These are phyloP conservation scores for Neocucurbitaria cava DNA, from an alignment of 2,329 filamentous ascomycete genomes.

Conservation along the genomic window DNA sequence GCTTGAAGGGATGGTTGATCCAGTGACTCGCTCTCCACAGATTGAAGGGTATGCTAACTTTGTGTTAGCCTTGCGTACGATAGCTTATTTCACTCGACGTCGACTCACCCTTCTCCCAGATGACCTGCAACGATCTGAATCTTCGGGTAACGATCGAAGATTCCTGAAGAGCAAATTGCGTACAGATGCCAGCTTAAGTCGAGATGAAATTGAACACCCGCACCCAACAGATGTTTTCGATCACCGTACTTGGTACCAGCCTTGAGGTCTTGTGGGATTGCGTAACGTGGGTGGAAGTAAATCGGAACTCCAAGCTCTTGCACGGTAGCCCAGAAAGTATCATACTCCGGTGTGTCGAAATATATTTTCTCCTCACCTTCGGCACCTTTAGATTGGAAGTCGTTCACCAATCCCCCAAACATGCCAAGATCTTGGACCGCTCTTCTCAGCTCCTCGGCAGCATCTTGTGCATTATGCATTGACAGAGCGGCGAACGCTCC, in stretches of 20 bases:
- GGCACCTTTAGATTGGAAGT: conserved; percentile 39
- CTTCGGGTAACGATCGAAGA: conserved; percentile 53
- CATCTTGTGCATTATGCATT: conserved; percentile 43
- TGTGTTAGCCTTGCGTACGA: conserved; percentile 4
- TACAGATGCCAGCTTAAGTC: conserved; percentile 57
- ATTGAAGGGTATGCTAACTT: conserved; percentile 53
- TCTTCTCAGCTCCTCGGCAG: conserved; percentile 36
- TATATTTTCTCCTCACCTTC: conserved; percentile 41
- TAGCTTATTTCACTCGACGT: not conserved
- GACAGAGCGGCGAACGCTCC: conserved; percentile 33
- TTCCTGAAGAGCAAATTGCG: conserved; percentile 52
- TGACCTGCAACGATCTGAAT: conserved; percentile 55
- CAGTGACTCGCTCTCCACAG: conserved; percentile 49
- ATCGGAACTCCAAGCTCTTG: conserved; percentile 43
- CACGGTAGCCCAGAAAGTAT: conserved; percentile 42
- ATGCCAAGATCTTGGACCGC: conserved; percentile 59
- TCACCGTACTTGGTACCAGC: conserved; percentile 37
- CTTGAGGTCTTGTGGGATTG: conserved; percentile 34
- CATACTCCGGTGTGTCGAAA: conserved; percentile 42
- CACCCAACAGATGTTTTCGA: conserved; percentile 37
- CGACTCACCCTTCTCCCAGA: conserved; percentile 50
- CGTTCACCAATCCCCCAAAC: conserved; percentile 64
- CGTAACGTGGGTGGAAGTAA: conserved; percentile 44
- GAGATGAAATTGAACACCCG: conserved; percentile 49
- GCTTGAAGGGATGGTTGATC: conserved; percentile 55